A percentile compares a stretch with the other conserved stretches of the same genome.
phyloP scores from a whole-genome alignment of 2,329 filamentous ascomycete genomes.

The Talaromyces sp. region DNA sequence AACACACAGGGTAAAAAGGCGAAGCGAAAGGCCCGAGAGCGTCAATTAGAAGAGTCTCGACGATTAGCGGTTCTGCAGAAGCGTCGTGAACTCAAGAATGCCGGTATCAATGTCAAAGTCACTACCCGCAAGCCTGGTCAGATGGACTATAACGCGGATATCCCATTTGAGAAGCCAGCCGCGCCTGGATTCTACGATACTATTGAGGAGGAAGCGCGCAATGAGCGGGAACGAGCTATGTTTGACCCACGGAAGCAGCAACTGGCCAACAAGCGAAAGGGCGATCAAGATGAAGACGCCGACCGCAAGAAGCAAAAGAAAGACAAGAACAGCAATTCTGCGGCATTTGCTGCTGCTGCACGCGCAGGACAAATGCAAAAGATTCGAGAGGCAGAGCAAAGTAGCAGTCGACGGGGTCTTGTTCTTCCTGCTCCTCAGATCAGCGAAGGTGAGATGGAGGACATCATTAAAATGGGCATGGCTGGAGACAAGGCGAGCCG shows the following conservation, averaged over 20 bases:
- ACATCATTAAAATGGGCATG: conserved; percentile 99
- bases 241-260: conserved; percentile 95
- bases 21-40: conserved; percentile 93
- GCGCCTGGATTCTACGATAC: conserved; percentile 93
- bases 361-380: conserved; percentile 94
- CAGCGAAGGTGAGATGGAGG: conserved; percentile 87
- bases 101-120: conserved; percentile 97
- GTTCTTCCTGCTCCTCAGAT: conserved; percentile 87
- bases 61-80: conserved; percentile 90
- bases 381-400: conserved; percentile 93
- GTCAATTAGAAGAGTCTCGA: conserved; percentile 92
- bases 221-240: conserved; percentile 79
- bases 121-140: conserved; percentile 88
- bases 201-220: conserved; percentile 73
- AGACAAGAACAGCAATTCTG: conserved; percentile 78
- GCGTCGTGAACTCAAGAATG: conserved; percentile 92
- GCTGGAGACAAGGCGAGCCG: conserved; percentile 81
- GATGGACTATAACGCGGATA: conserved; percentile 99
- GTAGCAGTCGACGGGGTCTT: conserved; percentile 85
- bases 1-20: conserved; percentile 99
- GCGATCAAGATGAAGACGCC: conserved; percentile 79
- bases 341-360: conserved; percentile 80
- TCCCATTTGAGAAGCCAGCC: conserved; percentile 93
- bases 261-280: conserved; percentile 88
- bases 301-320: conserved; percentile 83